phyloP scores from a whole-genome alignment of 2,329 filamentous ascomycete species.

The Alternaria gansuensis region DNA sequence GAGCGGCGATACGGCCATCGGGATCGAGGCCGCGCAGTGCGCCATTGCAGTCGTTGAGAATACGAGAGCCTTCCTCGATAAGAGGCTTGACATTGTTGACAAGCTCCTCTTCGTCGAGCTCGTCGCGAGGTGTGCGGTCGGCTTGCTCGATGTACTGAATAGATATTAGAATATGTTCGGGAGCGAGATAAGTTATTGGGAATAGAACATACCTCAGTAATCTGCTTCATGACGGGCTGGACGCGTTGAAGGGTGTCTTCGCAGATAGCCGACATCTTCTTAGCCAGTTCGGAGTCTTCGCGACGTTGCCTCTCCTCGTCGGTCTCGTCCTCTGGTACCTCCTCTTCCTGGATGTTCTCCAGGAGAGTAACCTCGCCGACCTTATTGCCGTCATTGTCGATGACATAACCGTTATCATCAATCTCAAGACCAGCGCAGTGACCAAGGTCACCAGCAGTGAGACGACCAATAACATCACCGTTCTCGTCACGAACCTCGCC shows the following conservation, averaged over 20 bases:
- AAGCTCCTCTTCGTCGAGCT: constrained; percentile 88
- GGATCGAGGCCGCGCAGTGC: constrained; percentile 87
- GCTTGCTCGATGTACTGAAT: constrained; percentile 78
- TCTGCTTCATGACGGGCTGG: constrained; percentile 85
- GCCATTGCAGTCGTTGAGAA: constrained; percentile 86
- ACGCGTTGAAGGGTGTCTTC: constrained; percentile 83
- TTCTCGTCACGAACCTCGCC: constrained; percentile 63
- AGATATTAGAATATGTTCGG: constrained; percentile 37
- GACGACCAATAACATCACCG: constrained; percentile 60
- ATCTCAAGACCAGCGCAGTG: constrained; percentile 63
- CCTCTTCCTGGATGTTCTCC: constrained; percentile 66
- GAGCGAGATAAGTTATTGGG: background rate
- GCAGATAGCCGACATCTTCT: constrained; percentile 76
- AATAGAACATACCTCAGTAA: constrained; percentile 70
- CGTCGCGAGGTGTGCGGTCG: constrained; percentile 82
- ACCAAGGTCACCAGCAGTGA: constrained; percentile 62
- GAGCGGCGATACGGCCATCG: constrained; percentile 82
- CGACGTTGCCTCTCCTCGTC: constrained; percentile 57
- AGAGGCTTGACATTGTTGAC: constrained; percentile 87
- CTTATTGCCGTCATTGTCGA: constrained; percentile 68
- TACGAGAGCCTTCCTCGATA: constrained; percentile 83
- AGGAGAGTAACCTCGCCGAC: constrained; percentile 70
- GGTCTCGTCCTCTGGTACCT: constrained; percentile 63
- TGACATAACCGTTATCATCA: constrained; percentile 62
- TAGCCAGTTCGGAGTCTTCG: constrained; percentile 78